Evolutionary conservation across 2,329 filamentous ascomycete species (phyloP), one percentile per base, ranked within the genome.

Genomic region (Pyrenophora tritici-repentis): DNA sequence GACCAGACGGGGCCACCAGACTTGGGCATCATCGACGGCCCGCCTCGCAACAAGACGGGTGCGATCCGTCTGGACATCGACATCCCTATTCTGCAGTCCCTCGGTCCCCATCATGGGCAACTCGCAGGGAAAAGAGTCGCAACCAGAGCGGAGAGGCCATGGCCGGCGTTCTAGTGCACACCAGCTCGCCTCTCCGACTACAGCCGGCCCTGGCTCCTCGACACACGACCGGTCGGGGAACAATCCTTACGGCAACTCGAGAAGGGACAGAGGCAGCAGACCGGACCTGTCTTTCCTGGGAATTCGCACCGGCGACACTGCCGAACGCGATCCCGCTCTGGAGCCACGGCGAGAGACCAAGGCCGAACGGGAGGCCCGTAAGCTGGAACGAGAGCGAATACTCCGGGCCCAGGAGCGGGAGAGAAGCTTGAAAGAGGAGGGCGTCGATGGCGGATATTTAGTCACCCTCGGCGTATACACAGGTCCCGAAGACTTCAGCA

Each of bases 401-500:
- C 81, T 84, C 32, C 82, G 94, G 50, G 76, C 88, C 36, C 91
- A 91, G 72, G 94, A 99, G 72, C 85, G 94, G 40, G 92, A 96
- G 73, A 83, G 89, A 59, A 99, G 94, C 68, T 86, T 97, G 77
- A 86, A 81, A 58, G 92, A 97, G 65, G 94, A 99, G 71, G 86
- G 92, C 72, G 89, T 97, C 3, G 94, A 99, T 73, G 94, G 94
- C 16, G 94, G 94, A 17, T 99, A 87, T 76, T 78, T 99, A 40
- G 94, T 99, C 26, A 99, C 94, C 0, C 84, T 96, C 69, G 94
- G 94, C 31, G 90, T 92, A 42, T 99, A 99, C 70, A 93, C 90
- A 17, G 92, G 93, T 0, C 79, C 86, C 0, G 94, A 99, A 75
- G 94, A 99, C 75, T 99, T 93, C 72, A 96, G 85, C 79, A 97